These are phyloP conservation scores for Suillus sp. DNA, from an alignment of 768 basidiomycete genomes.

Conservation along the genomic window DNA sequence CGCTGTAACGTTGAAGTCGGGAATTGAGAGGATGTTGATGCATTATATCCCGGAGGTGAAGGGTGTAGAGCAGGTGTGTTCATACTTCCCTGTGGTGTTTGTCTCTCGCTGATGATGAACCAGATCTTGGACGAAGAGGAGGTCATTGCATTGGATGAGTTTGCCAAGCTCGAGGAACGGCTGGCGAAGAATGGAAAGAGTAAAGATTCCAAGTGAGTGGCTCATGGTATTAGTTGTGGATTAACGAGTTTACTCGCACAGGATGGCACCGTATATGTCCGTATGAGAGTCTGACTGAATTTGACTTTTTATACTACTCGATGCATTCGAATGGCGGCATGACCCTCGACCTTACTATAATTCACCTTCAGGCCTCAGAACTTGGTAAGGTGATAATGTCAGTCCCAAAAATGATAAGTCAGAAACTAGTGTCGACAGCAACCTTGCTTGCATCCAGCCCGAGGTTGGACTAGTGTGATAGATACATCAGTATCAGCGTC, in stretches of 20 bases:
- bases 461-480: too few species aligned
- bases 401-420: too few species aligned
- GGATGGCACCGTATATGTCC: conserved; percentile 86
- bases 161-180: conserved; percentile 81
- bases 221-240: conserved; percentile 14
- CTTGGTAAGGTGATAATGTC: too few species aligned
- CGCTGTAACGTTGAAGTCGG: conserved; percentile 92
- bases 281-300: conserved; percentile 39
- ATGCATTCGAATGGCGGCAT: too few species aligned
- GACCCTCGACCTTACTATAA: too few species aligned
- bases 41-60: conserved; percentile 98
- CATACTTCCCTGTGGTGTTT: conserved; percentile 8
- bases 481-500: too few species aligned
- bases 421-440: too few species aligned
- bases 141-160: conserved; percentile 82
- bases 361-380: too few species aligned
- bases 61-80: conserved; percentile 79
- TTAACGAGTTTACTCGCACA: conserved; percentile 30
- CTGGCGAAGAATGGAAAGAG: conserved; percentile 48
- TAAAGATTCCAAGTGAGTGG: conserved; percentile 50
- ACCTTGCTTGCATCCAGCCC: too few species aligned
- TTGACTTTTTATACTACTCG: neutral
- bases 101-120: conserved; percentile 15
- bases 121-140: conserved; percentile 93
- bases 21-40: conserved; percentile 99